Conservation (phyloP, 2,329 filamentous ascomycete genomes). For the Sclerotiophoma versabilis region DNA sequence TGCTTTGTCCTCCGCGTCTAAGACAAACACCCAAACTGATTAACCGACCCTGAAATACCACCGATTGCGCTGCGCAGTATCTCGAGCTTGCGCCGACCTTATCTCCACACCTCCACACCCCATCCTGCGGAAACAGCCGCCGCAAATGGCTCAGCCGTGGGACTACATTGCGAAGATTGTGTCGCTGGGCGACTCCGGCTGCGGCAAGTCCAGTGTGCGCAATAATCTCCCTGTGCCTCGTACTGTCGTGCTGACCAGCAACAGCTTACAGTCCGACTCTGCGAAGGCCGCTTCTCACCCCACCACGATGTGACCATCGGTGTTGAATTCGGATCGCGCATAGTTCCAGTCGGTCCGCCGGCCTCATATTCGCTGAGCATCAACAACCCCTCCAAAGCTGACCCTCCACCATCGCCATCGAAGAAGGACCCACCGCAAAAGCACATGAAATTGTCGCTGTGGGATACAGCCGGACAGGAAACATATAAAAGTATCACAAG, state of each 20-base stretch:
- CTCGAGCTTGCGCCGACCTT: not conserved
- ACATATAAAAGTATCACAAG: slow-evolving; percentile 96
- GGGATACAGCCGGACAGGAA: slow-evolving; percentile 97
- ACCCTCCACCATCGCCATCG: slow-evolving; percentile 26
- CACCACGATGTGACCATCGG: slow-evolving; percentile 98
- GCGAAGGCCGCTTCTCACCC: slow-evolving; percentile 92
- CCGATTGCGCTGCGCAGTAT: slow-evolving; percentile 1
- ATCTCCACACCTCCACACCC: slow-evolving; percentile 13
- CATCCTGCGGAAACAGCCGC: slow-evolving; percentile 14
- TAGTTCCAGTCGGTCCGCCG: slow-evolving; percentile 88
- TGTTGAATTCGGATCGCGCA: slow-evolving; percentile 92
- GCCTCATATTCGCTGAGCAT: slow-evolving; percentile 67
- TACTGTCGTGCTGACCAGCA: slow-evolving; percentile 18
- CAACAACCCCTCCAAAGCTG: slow-evolving; percentile 54
- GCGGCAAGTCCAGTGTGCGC: slow-evolving; percentile 81
- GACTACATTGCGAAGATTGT: slow-evolving; percentile 99
- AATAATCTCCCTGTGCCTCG: not conserved
- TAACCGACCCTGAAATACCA: not conserved
- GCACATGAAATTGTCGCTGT: slow-evolving; percentile 93
- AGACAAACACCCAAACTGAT: not conserved
- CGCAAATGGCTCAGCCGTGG: slow-evolving; percentile 72
- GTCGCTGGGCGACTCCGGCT: slow-evolving; percentile 95
- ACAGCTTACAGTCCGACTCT: slow-evolving; percentile 88
- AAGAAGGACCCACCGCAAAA: slow-evolving; percentile 57
- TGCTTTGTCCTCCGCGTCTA: not conserved